These are phyloP conservation scores for Apiotrichum montevideense DNA, from an alignment of 1,284 basidiomycete genomes.

Conservation along the genomic window DNA sequence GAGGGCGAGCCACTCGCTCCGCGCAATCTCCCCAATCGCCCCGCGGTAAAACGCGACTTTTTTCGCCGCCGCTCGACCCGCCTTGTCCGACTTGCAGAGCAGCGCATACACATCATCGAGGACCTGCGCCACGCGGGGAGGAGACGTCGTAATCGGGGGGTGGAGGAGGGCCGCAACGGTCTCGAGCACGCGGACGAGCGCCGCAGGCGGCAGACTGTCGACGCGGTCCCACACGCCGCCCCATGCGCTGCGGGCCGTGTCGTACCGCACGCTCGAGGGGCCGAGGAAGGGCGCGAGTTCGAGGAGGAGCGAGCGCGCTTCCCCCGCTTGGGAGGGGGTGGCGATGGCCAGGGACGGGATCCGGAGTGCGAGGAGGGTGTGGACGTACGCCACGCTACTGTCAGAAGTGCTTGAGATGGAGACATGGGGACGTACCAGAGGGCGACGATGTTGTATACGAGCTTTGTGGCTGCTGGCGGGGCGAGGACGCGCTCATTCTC, in stretches of 20 bases:
- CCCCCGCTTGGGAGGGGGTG: not conserved
- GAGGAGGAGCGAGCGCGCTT: constrained; percentile 23
- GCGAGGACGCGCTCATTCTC: constrained; percentile 6
- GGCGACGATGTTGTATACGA: constrained; percentile 40
- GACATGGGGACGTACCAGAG: constrained; percentile 28
- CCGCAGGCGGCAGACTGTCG: constrained; percentile 4
- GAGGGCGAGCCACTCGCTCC: constrained; percentile 33
- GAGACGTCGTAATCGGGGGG: constrained; percentile 28
- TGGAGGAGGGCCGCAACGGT: constrained; percentile 23
- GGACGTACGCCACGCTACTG: constrained; percentile 39
- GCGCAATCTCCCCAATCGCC: constrained; percentile 21
- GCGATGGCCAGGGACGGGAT: constrained; percentile 28
- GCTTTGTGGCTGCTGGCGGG: constrained; percentile 27
- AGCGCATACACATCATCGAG: constrained; percentile 32
- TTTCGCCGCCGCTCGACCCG: constrained; percentile 12
- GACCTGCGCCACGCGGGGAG: constrained; percentile 21
- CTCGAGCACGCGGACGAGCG: constrained; percentile 24
- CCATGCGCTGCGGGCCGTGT: constrained; percentile 31
- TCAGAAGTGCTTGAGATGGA: not conserved
- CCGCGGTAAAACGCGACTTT: constrained; percentile 42
- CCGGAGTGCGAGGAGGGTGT: constrained; percentile 30
- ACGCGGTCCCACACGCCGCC: constrained; percentile 34
- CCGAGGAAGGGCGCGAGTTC: constrained; percentile 36
- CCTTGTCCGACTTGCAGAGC: constrained; percentile 13
- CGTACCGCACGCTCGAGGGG: constrained; percentile 32